A percentile compares a stretch with the other conserved stretches of the same genome.
Conservation (phyloP, 169 alveolate species). For the Neospora caninum region DNA sequence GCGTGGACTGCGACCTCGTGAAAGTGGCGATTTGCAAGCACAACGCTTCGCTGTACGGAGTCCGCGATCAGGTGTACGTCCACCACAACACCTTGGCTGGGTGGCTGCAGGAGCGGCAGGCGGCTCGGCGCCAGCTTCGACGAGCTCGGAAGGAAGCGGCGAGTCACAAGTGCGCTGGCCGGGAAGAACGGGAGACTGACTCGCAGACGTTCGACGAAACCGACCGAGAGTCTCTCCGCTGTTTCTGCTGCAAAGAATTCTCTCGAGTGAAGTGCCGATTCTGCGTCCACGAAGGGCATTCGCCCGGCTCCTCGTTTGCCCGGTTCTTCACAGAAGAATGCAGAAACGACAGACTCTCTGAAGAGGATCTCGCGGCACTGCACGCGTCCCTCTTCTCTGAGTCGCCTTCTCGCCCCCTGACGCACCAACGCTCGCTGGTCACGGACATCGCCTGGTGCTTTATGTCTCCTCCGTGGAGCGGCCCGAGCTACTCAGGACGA, state of each 20-base stretch:
- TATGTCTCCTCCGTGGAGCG: constrained; percentile 65
- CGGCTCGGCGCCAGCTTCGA: not conserved
- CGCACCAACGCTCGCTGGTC: not conserved
- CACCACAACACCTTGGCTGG: constrained; percentile 12
- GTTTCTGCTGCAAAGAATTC: constrained; percentile 16
- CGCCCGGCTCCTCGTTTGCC: not conserved
- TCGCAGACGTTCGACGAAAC: not conserved
- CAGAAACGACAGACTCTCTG: no score
- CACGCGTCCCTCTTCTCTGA: no score
- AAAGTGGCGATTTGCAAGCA: constrained; percentile 46
- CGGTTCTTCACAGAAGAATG: no score
- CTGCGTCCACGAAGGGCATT: not conserved
- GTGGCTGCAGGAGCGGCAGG: constrained; percentile 21
- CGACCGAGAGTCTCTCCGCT: not conserved
- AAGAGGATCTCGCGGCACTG: no score
- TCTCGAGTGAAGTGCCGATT: not conserved
- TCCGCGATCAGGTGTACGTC: constrained; percentile 14
- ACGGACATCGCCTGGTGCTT: constrained; percentile 37
- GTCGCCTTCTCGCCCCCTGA: not conserved
- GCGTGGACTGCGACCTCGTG: constrained; percentile 56
- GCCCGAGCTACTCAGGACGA: constrained; percentile 41
- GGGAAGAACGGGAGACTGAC: no score
- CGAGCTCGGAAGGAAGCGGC: not conserved
- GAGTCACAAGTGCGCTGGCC: no score
- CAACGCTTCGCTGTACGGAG: constrained; percentile 34